Conservation (phyloP, 371 early-diverging fungal genomes). For the Mucor piriformis region DNA sequence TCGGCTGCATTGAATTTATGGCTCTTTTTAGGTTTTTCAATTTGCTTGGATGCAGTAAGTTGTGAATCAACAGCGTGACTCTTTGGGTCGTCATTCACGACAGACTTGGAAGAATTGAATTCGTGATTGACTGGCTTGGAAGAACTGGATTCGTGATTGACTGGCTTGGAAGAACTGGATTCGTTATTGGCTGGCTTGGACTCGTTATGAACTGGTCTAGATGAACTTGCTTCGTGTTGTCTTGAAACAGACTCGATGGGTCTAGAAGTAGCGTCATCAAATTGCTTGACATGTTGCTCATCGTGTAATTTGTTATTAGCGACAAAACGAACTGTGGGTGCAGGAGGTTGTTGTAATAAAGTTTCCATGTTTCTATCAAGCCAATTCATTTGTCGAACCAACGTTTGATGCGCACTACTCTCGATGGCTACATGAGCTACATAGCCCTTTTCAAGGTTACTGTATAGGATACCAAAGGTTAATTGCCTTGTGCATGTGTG, state of each 20-base stretch:
- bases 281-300: slow-evolving; percentile 5
- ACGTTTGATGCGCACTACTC: slow-evolving; percentile 29
- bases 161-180: background rate
- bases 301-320: slow-evolving; percentile 7
- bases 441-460: slow-evolving; percentile 26
- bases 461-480: background rate
- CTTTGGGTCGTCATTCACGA: too few species aligned
- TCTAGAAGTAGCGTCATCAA: slow-evolving; percentile 4
- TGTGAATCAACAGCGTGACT: background rate
- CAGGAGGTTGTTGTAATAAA: slow-evolving; percentile 59
- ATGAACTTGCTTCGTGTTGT: too few species aligned
- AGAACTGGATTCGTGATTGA: background rate
- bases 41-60: too few species aligned
- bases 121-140: background rate
- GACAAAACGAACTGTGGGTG: slow-evolving; percentile 57
- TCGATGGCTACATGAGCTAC: slow-evolving; percentile 4
- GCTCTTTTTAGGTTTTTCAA: too few species aligned
- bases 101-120: too few species aligned
- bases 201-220: too few species aligned
- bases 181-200: background rate
- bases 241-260: too few species aligned
- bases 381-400: slow-evolving; percentile 62
- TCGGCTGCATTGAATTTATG: slow-evolving; percentile 7
- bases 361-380: slow-evolving; percentile 60
- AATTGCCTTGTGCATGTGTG: too few species aligned